Percentiles rank a stretch among this genome's conserved stretches.
Conservation (phyloP, 2,329 filamentous ascomycete species). For the Cordyceps cicadae region DNA sequence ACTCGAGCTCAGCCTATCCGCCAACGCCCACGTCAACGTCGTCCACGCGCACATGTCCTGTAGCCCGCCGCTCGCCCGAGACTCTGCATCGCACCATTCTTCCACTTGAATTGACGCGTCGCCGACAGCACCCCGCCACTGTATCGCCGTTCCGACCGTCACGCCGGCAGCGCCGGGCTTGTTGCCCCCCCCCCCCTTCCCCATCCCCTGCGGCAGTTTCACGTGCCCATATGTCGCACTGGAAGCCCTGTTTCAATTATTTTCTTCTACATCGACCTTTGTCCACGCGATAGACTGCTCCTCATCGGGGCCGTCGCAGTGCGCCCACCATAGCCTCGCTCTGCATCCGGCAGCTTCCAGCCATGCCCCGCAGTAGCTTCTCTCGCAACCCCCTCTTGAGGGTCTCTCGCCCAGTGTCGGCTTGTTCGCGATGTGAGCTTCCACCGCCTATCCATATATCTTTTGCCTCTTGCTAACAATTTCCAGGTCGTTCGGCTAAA, state of each 20-base stretch:
- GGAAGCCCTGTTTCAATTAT: neutral
- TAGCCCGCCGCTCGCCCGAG: neutral
- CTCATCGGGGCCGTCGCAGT: neutral
- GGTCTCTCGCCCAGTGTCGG: constrained; percentile 72
- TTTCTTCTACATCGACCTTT: neutral
- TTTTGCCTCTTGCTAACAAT: constrained; percentile 10
- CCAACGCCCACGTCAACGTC: neutral
- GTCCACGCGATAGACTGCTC: neutral
- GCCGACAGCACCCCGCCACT: neutral
- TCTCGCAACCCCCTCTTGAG: constrained; percentile 53
- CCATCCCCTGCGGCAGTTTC: neutral
- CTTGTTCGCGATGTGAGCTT: constrained; percentile 63
- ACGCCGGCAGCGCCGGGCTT: neutral
- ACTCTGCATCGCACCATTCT: neutral
- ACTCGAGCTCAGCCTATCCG: neutral
- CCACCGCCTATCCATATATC: neutral
- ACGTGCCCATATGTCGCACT: neutral
- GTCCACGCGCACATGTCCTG: neutral
- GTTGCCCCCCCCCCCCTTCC: neutral
- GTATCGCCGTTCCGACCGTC: neutral
- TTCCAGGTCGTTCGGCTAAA: constrained; percentile 72
- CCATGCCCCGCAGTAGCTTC: constrained; percentile 40
- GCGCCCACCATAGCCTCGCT: neutral
- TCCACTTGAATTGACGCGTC: neutral
- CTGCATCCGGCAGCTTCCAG: constrained; percentile 1